Conservation (phyloP, 306 rosid genomes). For the Quercus gilva region DNA sequence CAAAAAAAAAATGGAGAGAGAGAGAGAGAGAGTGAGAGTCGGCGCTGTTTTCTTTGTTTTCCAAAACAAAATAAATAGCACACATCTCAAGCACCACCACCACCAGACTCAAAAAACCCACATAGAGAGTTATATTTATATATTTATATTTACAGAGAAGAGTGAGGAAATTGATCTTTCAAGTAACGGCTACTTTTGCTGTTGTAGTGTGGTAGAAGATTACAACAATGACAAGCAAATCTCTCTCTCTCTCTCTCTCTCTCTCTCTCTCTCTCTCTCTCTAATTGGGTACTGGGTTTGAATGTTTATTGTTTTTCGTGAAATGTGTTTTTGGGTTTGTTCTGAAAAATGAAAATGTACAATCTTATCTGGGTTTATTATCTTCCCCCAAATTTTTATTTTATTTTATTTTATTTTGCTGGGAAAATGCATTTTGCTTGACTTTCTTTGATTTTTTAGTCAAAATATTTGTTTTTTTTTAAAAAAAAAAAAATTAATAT, state of each 20-base stretch:
- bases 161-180: constrained; percentile 25
- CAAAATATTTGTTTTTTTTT: constrained; percentile 1
- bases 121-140: neutral
- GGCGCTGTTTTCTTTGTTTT: constrained; percentile 34
- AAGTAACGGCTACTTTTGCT: constrained; percentile 46
- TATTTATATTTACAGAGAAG: neutral
- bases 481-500: neutral
- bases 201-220: constrained; percentile 24
- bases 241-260: no score
- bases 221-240: constrained; percentile 48
- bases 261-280: constrained; percentile 14
- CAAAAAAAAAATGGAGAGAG: neutral
- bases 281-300: constrained; percentile 18
- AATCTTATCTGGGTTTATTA: constrained; percentile 5
- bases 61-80: neutral
- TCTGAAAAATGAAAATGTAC: constrained; percentile 14
- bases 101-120: constrained; percentile 8
- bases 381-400: neutral
- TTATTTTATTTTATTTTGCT: neutral
- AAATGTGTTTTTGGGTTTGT: constrained; percentile 23
- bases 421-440: neutral
- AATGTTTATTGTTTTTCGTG: neutral
- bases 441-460: constrained; percentile 2
- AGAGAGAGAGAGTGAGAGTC: constrained; percentile 23
- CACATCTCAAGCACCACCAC: constrained; percentile 20